These are phyloP conservation scores for Acephala macrosclerotiorum DNA, from an alignment of 2,329 filamentous ascomycete species.

Conservation along the genomic window DNA sequence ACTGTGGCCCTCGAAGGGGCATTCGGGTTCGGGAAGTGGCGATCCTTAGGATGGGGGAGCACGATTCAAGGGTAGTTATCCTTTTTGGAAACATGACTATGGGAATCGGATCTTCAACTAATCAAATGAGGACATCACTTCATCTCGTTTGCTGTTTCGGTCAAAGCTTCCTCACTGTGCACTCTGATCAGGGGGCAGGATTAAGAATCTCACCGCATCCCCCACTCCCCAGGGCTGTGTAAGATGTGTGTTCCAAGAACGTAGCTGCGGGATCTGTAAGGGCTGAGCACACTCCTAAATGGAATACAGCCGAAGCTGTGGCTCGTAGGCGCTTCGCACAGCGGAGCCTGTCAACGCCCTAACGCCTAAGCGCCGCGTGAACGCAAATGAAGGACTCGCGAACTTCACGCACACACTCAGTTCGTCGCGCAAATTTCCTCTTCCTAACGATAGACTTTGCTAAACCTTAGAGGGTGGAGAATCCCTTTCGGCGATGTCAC, in stretches of 20 bases:
- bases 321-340: constrained; percentile 16
- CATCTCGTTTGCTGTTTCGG: background rate
- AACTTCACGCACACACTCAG: background rate
- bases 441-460: background rate
- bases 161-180: constrained; percentile 8
- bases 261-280: constrained; percentile 17
- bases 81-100: background rate
- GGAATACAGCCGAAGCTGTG: constrained; percentile 18
- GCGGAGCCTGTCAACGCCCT: constrained; percentile 9
- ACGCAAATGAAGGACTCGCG: constrained; percentile 16
- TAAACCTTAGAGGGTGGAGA: background rate
- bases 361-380: constrained; percentile 17
- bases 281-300: constrained; percentile 20
- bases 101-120: background rate
- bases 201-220: constrained; percentile 32
- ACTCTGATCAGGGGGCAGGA: constrained; percentile 13
- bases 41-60: background rate
- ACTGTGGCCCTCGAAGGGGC: background rate
- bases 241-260: constrained; percentile 21
- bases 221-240: constrained; percentile 29
- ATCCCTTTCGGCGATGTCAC: background rate
- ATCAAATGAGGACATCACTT: constrained; percentile 8
- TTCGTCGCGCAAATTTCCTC: background rate
- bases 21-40: constrained; percentile 1
- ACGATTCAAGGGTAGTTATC: background rate